Evolutionary conservation across 495 filamentous ascomycete species (phyloP).

Genomic region (Pyrenopolyporus hunteri): DNA sequence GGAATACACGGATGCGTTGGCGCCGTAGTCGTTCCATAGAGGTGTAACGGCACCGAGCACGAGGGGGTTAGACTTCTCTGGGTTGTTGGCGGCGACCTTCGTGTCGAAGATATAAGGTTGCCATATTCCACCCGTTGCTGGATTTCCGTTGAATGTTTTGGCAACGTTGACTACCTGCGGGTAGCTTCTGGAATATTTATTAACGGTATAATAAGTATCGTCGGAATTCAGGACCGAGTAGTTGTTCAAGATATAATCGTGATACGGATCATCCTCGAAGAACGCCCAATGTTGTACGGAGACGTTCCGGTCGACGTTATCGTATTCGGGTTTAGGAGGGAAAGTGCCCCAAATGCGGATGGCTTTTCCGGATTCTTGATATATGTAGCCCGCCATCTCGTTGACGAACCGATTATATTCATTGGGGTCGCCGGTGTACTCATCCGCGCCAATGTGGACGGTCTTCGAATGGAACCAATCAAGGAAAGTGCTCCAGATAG

Average conservation of each 20-base stretch:
- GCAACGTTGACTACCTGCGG: slow-evolving; percentile 49
- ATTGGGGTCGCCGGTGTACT: slow-evolving; percentile 49
- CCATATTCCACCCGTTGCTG: slow-evolving; percentile 46
- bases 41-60: slow-evolving; percentile 54
- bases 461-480: slow-evolving; percentile 61
- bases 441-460: slow-evolving; percentile 61
- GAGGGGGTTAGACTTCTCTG: slow-evolving; percentile 44
- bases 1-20: slow-evolving; percentile 52
- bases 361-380: slow-evolving; percentile 45
- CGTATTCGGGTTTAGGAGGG: slow-evolving; percentile 48
- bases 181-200: slow-evolving; percentile 55
- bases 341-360: slow-evolving; percentile 63
- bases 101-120: slow-evolving; percentile 57
- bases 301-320: slow-evolving; percentile 52
- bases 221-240: slow-evolving; percentile 61
- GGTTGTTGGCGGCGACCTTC: slow-evolving; percentile 52
- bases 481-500: slow-evolving; percentile 58
- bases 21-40: slow-evolving; percentile 60
- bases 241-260: slow-evolving; percentile 56
- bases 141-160: slow-evolving; percentile 53
- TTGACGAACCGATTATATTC: slow-evolving; percentile 60
- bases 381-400: slow-evolving; percentile 52
- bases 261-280: slow-evolving; percentile 54
- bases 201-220: slow-evolving; percentile 56
- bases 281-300: slow-evolving; percentile 50